Evolutionary conservation across 768 basidiomycete genomes (phyloP).

Genomic region (Nevesoporus exiguus): DNA sequence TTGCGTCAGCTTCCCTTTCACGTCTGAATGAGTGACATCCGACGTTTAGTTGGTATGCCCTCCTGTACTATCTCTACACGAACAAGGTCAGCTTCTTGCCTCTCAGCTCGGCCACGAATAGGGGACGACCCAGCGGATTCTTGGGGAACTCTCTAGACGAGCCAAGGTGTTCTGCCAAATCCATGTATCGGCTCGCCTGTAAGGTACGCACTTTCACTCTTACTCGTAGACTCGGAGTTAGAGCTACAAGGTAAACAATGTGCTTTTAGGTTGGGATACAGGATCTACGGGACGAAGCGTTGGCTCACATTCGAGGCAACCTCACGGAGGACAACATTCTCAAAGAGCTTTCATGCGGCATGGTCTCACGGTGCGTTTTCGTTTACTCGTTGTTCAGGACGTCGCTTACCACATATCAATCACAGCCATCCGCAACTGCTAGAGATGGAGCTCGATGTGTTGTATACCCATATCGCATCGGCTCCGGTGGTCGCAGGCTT

Average conservation of each 20-base stretch:
- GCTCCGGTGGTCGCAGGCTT: constrained; percentile 10
- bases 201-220: constrained; percentile 27
- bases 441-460: constrained; percentile 23
- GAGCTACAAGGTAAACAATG: not conserved
- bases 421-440: constrained; percentile 17
- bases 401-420: not conserved
- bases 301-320: constrained; percentile 14
- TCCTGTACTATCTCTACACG: constrained; percentile 41
- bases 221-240: not conserved
- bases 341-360: constrained; percentile 19
- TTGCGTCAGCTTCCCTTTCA: not conserved
- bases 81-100: constrained; percentile 31
- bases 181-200: constrained; percentile 41
- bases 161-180: constrained; percentile 39
- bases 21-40: not conserved
- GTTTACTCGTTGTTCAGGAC: not conserved
- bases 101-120: constrained; percentile 21
- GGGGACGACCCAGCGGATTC: not conserved
- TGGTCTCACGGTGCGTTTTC: constrained; percentile 17
- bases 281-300: constrained; percentile 15
- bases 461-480: constrained; percentile 18
- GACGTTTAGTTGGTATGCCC: constrained; percentile 12
- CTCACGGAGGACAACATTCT: constrained; percentile 25
- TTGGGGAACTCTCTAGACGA: not conserved
- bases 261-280: constrained; percentile 20